A percentile compares a stretch with the other conserved stretches of the same genome.
Evolutionary conservation across 176 grass and related monocot species (phyloP).

Genomic region (Pontederia paniculata): DNA sequence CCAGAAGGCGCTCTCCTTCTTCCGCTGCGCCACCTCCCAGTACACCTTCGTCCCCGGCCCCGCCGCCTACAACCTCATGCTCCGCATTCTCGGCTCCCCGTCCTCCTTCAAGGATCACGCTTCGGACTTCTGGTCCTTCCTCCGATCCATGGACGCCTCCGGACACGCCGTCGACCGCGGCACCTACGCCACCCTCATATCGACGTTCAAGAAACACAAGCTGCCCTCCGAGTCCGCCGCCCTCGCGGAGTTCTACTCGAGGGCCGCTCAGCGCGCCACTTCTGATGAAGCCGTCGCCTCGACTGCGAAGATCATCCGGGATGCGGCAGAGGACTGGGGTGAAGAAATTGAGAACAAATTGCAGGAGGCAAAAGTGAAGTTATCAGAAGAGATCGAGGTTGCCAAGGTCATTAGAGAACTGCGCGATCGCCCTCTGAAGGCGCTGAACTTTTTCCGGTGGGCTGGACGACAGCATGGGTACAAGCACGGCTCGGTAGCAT

Average conservation of each 20-base stretch:
- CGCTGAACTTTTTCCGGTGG: conserved; percentile 73
- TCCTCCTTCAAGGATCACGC: conserved; percentile 9
- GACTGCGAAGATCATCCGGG: conserved; percentile 23
- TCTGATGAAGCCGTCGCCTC: conserved; percentile 11
- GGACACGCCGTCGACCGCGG: conserved; percentile 60
- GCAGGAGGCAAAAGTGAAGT: conserved; percentile 13
- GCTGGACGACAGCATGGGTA: conserved; percentile 22
- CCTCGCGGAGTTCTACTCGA: conserved; percentile 33
- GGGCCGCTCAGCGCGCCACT: conserved; percentile 10
- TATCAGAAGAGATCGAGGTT: conserved; percentile 45
- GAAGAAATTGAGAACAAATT: conserved; percentile 30
- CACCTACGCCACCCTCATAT: conserved; percentile 61
- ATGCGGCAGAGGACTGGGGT: conserved; percentile 6
- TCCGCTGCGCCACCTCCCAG: conserved; percentile 28
- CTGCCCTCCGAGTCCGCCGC: conserved; percentile 36
- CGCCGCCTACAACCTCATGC: conserved; percentile 79
- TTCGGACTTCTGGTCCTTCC: conserved; percentile 68
- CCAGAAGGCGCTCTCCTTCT: conserved; percentile 47
- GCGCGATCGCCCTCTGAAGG: conserved; percentile 36
- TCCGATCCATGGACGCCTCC: conserved; percentile 46
- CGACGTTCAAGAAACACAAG: conserved; percentile 57
- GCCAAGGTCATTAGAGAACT: conserved; percentile 50
- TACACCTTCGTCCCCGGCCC: conserved; percentile 30
- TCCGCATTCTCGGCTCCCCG: conserved; percentile 47
- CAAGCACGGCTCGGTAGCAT: conserved; percentile 34